Conservation (phyloP, 148 eudicot genomes). For the Dianthus caryophyllus region DNA sequence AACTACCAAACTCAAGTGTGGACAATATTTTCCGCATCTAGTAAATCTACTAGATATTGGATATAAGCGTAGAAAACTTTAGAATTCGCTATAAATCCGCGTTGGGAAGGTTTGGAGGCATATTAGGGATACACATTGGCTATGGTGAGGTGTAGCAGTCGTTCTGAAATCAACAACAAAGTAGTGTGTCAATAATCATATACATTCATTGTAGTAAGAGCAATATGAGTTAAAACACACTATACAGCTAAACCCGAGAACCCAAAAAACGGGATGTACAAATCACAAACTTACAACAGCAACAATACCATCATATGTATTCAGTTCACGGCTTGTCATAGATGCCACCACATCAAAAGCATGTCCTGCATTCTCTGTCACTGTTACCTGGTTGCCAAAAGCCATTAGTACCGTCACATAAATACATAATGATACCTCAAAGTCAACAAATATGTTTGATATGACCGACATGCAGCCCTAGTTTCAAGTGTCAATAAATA, state of each 20-base stretch:
- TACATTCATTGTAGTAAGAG: no score
- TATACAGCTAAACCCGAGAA: no score
- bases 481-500: not conserved
- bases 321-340: slow-evolving; percentile 62
- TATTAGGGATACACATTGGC: no score
- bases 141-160: no score
- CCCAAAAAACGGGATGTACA: not conserved
- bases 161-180: no score
- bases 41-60: not conserved
- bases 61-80: not conserved
- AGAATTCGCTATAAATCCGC: not conserved
- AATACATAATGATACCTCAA: slow-evolving; percentile 6
- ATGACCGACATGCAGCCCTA: not conserved
- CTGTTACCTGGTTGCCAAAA: slow-evolving; percentile 48
- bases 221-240: no score
- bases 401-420: slow-evolving; percentile 1
- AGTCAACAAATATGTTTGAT: not conserved
- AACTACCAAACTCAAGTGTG: no score
- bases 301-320: slow-evolving; percentile 72
- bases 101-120: not conserved
- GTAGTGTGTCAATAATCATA: no score
- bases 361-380: slow-evolving; percentile 88
- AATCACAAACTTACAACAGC: slow-evolving; percentile 74
- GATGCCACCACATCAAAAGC: slow-evolving; percentile 74
- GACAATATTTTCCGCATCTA: not conserved